phyloP scores from a whole-genome alignment of 495 filamentous ascomycete genomes.

The Annulohypoxylon stygium region DNA sequence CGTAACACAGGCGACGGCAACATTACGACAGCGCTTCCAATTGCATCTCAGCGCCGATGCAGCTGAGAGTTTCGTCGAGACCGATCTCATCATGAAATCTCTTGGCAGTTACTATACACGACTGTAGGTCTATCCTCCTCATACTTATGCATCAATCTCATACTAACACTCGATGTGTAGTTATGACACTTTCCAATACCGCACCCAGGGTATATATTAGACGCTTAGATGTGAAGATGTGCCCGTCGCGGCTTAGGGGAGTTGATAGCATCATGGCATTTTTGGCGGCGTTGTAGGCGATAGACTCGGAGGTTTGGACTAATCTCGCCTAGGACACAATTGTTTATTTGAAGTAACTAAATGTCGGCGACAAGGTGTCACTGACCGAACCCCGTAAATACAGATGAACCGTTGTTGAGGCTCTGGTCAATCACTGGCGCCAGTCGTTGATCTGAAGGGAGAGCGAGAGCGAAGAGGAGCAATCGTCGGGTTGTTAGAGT shows the following conservation, averaged over 20 bases:
- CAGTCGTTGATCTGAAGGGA: slow-evolving; percentile 2
- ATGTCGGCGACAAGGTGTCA: slow-evolving; percentile 28
- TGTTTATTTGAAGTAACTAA: slow-evolving; percentile 44
- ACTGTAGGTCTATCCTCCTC: slow-evolving; percentile 62
- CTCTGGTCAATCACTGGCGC: background rate
- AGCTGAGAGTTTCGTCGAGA: slow-evolving; percentile 79
- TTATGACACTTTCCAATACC: slow-evolving; percentile 85
- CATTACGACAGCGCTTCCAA: slow-evolving; percentile 75
- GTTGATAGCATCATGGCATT: slow-evolving; percentile 51
- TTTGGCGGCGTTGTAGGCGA: slow-evolving; percentile 54
- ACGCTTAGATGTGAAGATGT: slow-evolving; percentile 33
- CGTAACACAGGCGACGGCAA: slow-evolving; percentile 69
- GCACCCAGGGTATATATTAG: slow-evolving; percentile 83
- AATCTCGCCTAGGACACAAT: slow-evolving; percentile 43
- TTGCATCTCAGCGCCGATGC: slow-evolving; percentile 79
- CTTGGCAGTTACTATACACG: slow-evolving; percentile 82
- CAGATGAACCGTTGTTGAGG: slow-evolving; percentile 28
- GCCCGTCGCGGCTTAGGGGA: slow-evolving; percentile 30
- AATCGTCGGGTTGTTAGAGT: background rate
- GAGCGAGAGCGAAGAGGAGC: background rate
- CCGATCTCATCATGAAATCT: slow-evolving; percentile 76
- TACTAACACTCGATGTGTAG: slow-evolving; percentile 51
- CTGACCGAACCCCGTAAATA: slow-evolving; percentile 39
- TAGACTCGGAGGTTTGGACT: slow-evolving; percentile 47
- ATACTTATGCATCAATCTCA: background rate